Evolutionary conservation across 1,284 basidiomycete genomes (phyloP), one percentile per base, ranked within the genome.

Genomic region (Fomitopsis betulina): DNA sequence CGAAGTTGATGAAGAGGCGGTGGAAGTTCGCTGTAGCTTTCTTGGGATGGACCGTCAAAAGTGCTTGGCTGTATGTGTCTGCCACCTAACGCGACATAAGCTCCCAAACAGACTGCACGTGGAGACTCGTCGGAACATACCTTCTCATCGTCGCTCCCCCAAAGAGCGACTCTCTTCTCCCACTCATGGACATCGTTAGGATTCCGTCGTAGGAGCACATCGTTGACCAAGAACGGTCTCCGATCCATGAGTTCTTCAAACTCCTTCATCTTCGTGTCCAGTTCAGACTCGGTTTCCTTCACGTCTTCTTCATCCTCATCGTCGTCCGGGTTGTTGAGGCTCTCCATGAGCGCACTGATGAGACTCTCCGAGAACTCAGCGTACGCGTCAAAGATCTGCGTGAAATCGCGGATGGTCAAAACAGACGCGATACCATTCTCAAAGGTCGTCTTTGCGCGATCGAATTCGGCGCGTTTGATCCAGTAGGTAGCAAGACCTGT

Each of bases 111-210:
- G 32, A 25, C 27, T 17, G 17, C 39, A 15, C 19, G 19, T n/a
- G 42, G 21, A 19, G 19, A 47, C 15, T 58, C 56, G 59, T 19
- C 37, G 19, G 23, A 37, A 42, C 73, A 27, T 65, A 90, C 90
- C 80, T 95, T 95, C 65, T 91, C 93, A 71, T 99, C 96, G 66
- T 98, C 85, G 54, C 94, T 89, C 13, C 91, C 96, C 83, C 89
- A 95, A 42, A 99, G 75, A 3, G 94, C 94, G n/a, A 98, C 86
- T 10, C 96, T 81, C 76, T 99, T 99, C 76, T 98, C 96, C 97
- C 97, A 99, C 72, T 99, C 97, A 67, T 97, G 95, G 0, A 99
- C 96, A 67, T 99, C 97, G 68, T 98, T 94, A 0, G 94, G 93
- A 77, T 99, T 99, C 65, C 97, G 80, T 58, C 97, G 80, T 27